Base-by-base conservation (phyloP, 2,329 filamentous ascomycete species). In the Celoporthe dispersa region DNA sequence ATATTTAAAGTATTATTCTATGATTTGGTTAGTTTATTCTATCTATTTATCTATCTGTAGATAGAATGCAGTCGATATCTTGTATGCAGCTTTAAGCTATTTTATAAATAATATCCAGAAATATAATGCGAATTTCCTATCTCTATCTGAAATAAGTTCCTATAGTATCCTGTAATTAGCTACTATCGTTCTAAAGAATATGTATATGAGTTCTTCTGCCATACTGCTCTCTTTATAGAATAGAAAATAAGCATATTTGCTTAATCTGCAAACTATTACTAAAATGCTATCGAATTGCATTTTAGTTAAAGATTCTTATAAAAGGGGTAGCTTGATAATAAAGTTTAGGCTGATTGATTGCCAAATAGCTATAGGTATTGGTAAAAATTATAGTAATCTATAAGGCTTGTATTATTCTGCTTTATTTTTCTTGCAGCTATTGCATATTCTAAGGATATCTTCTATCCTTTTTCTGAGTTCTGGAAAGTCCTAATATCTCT, bases 331-430 rank as follows among this genome's bases (percentile, higher is more conserved):
- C n/a, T n/a, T n/a, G n/a, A n/a, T n/a, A n/a, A n/a, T n/a, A n/a
- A n/a, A n/a, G n/a, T n/a, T n/a, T n/a, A n/a, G n/a, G n/a, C n/a
- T n/a, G n/a, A n/a, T n/a, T n/a, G n/a, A n/a, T n/a, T n/a, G n/a
- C n/a, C n/a, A n/a, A n/a, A n/a, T n/a, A n/a, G n/a, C n/a, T n/a
- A n/a, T n/a, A n/a, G n/a, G n/a, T n/a, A n/a, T n/a, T n/a, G n/a
- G n/a, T n/a, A n/a, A n/a, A n/a, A n/a, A n/a, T n/a, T n/a, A 14
- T 69, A 68, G 48, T 68, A 37, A n/a, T 59, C 35, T 25, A 19
- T 66, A 66, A 41, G 71, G 72, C 8, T 39, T 65, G 55, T 65
- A 65, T 37, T 22, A 2, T 55, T 65, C 11, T 53, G 14, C 12
- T 31, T 65, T 65, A 65, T 65, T 53, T 19, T 31, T 33, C 0